Percentiles rank a stretch among this genome's conserved stretches.
These are phyloP conservation scores for Castanopsis chinensis DNA, from an alignment of 306 rosid genomes.

Conservation along the genomic window DNA sequence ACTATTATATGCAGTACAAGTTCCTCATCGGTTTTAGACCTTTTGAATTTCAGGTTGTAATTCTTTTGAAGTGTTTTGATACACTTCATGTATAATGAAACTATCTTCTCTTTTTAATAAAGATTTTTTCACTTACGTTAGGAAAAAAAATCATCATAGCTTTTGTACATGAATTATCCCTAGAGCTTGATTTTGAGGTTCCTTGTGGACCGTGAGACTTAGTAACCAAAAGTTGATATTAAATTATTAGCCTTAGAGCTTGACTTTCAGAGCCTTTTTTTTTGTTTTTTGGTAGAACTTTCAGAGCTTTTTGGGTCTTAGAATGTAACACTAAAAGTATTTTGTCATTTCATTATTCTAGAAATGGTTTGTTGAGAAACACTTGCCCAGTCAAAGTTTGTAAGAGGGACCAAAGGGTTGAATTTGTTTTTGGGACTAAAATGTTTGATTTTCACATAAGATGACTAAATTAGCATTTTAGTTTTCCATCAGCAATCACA, in stretches of 20 bases:
- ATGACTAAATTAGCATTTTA: background rate
- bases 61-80: too few relatives aligned
- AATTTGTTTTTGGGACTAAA: background rate
- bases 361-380: background rate
- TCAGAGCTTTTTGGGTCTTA: background rate
- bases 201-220: background rate
- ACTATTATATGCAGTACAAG: too few relatives aligned
- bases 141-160: background rate
- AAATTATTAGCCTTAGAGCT: background rate
- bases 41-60: too few relatives aligned
- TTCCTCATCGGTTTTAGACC: too few relatives aligned
- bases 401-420: background rate
- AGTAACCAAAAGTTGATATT: background rate
- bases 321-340: background rate
- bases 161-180: too few relatives aligned
- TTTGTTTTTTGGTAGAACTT: too few relatives aligned
- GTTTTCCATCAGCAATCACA: background rate
- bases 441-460: conserved; percentile 3
- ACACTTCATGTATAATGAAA: too few relatives aligned
- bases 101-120: too few relatives aligned
- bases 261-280: too few relatives aligned
- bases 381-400: background rate
- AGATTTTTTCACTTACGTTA: too few relatives aligned
- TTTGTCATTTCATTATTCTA: background rate
- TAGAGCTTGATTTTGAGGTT: too few relatives aligned